phyloP scores from a whole-genome alignment of 306 rosid species.

The Pachyrhizus erosus region DNA sequence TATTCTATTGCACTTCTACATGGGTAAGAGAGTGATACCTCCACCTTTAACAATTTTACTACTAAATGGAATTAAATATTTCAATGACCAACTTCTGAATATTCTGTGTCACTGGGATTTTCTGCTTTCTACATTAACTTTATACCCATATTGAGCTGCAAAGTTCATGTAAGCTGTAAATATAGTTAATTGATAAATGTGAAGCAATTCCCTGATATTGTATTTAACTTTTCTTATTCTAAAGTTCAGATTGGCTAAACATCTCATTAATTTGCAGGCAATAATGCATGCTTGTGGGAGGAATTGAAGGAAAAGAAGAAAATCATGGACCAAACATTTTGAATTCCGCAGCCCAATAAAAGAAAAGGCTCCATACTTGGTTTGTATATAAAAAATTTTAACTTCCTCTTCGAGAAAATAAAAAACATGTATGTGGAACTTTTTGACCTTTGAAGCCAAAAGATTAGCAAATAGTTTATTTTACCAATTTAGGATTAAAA shows the following conservation, averaged over 20 bases:
- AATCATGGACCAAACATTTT: conserved; percentile 35
- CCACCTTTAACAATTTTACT: not conserved
- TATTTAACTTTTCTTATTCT: not conserved
- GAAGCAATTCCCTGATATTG: not conserved
- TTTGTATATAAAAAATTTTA: not conserved
- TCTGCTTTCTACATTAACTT: not conserved
- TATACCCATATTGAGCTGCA: not conserved
- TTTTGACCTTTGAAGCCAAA: conserved; percentile 42
- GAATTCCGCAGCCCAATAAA: not conserved
- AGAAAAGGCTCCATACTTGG: not conserved
- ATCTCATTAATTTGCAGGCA: not conserved
- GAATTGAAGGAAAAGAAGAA: not conserved
- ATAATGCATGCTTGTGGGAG: conserved; percentile 33
- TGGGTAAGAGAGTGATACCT: not conserved
- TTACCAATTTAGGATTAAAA: conserved; percentile 5
- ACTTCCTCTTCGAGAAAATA: not conserved
- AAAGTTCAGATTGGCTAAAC: not conserved
- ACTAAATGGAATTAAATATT: conserved; percentile 3
- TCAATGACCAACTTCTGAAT: not conserved
- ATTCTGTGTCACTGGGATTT: not conserved
- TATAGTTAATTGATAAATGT: not conserved
- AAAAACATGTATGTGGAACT: conserved; percentile 4
- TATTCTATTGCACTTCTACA: not conserved
- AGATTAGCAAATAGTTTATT: not conserved
- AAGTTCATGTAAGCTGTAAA: not conserved